These are phyloP conservation scores for Mucor irregularis DNA, from an alignment of 371 early-diverging fungal species.

Conservation along the genomic window DNA sequence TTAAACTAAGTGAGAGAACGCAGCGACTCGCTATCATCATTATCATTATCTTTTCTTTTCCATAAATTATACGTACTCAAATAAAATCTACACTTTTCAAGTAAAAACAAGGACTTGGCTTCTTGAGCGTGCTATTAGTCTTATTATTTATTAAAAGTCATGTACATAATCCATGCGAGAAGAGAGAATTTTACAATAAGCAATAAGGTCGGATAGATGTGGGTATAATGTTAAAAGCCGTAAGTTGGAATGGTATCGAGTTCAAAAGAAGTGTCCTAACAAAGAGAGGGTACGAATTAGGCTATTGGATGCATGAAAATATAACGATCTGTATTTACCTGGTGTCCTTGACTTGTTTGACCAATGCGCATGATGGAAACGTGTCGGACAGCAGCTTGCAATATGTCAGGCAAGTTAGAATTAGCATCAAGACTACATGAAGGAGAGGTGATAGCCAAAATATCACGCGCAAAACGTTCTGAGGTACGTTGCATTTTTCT, in stretches of 20 bases:
- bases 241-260: not conserved
- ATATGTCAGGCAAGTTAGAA: constrained; percentile 7
- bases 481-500: constrained; percentile 3
- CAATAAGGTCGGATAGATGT: no score
- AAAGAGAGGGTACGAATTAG: not conserved
- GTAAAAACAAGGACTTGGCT: no score
- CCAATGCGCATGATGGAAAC: constrained; percentile 11
- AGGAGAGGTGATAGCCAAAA: constrained; percentile 4
- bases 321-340: not conserved
- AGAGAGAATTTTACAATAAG: not conserved
- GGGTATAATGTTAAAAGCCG: not conserved
- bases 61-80: no score
- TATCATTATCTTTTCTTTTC: no score
- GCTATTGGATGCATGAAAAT: no score
- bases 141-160: no score
- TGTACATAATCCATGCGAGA: no score
- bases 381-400: constrained; percentile 5
- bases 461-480: constrained; percentile 2
- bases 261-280: not conserved
- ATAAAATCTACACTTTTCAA: no score
- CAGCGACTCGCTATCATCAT: no score
- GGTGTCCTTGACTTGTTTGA: constrained; percentile 4
- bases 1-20: no score
- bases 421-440: not conserved
- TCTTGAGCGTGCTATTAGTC: no score